Conservation (phyloP, 1,284 basidiomycete species). For the Marasmius sp. region DNA sequence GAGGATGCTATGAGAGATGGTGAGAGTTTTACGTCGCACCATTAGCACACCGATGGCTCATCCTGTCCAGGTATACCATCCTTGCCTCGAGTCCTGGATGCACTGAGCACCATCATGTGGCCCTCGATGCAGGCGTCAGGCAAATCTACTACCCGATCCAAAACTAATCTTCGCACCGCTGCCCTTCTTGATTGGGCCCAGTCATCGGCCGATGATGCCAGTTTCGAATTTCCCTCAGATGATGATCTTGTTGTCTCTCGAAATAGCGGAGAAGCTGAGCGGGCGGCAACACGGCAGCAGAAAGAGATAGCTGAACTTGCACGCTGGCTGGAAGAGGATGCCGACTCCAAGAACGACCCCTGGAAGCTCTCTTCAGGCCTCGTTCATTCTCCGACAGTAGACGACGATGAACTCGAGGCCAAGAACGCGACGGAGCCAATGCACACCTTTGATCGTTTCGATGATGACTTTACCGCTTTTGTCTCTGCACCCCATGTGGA, state of each 20-base stretch:
- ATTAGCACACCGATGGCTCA: background rate
- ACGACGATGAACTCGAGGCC: background rate
- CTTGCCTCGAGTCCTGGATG: constrained; percentile 69
- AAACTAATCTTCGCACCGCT: constrained; percentile 25
- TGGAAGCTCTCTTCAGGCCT: constrained; percentile 28
- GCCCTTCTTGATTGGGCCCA: constrained; percentile 34
- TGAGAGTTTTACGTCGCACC: constrained; percentile 21
- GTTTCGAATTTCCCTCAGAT: constrained; percentile 8
- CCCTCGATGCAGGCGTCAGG: constrained; percentile 59
- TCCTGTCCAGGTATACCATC: constrained; percentile 49
- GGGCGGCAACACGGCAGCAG: constrained; percentile 31
- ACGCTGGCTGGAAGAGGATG: constrained; percentile 58
- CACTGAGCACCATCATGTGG: constrained; percentile 84
- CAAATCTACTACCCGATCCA: constrained; percentile 18
- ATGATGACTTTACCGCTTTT: constrained; percentile 78
- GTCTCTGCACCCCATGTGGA: constrained; percentile 50
- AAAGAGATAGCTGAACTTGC: constrained; percentile 59
- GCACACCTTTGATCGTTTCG: constrained; percentile 40
- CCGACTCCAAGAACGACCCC: constrained; percentile 28
- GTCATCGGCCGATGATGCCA: constrained; percentile 6
- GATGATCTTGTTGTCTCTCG: constrained; percentile 17
- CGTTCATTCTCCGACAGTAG: constrained; percentile 12
- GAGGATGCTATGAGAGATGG: constrained; percentile 14
- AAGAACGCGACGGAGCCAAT: background rate
- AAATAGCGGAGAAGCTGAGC: constrained; percentile 9